Evolutionary conservation across 2,329 filamentous ascomycete species (phyloP).

Genomic region (Alternaria panax): DNA sequence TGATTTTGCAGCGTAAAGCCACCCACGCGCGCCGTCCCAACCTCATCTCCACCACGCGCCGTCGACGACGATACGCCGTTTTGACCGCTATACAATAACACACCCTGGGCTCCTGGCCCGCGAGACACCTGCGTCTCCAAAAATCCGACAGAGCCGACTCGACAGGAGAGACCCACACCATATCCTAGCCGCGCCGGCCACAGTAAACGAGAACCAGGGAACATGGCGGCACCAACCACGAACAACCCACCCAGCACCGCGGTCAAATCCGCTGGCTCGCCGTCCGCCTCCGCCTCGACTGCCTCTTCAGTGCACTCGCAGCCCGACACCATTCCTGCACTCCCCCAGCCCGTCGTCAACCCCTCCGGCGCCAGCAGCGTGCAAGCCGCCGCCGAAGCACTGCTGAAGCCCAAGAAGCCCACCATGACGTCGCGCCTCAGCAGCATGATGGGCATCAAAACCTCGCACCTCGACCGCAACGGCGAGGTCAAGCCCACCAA

Average conservation of each 20-base stretch:
- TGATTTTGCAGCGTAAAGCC: slow-evolving; percentile 39
- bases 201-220: slow-evolving; percentile 20
- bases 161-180: slow-evolving; percentile 14
- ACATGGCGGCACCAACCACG: slow-evolving; percentile 45
- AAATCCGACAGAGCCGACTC: slow-evolving; percentile 19
- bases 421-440: slow-evolving; percentile 54
- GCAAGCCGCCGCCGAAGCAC: slow-evolving; percentile 42
- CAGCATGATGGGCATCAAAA: slow-evolving; percentile 50
- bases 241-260: slow-evolving; percentile 35
- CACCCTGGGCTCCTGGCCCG: slow-evolving; percentile 49
- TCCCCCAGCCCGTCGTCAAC: slow-evolving; percentile 37
- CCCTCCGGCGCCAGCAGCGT: slow-evolving; percentile 39
- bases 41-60: slow-evolving; percentile 40
- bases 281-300: slow-evolving; percentile 46
- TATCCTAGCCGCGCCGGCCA: slow-evolving; percentile 22
- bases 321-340: slow-evolving; percentile 39
- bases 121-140: slow-evolving; percentile 51
- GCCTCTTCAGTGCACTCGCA: slow-evolving; percentile 50
- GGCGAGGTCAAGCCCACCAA: slow-evolving; percentile 41
- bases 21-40: slow-evolving; percentile 42
- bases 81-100: slow-evolving; percentile 48
- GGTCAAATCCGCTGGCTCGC: slow-evolving; percentile 40
- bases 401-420: slow-evolving; percentile 49
- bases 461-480: slow-evolving; percentile 36
- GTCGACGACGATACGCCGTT: slow-evolving; percentile 43